Evolutionary conservation across 2,329 filamentous ascomycete genomes (phyloP), one percentile per base, ranked within the genome.

Genomic region (Fusarium fujikuroi): DNA sequence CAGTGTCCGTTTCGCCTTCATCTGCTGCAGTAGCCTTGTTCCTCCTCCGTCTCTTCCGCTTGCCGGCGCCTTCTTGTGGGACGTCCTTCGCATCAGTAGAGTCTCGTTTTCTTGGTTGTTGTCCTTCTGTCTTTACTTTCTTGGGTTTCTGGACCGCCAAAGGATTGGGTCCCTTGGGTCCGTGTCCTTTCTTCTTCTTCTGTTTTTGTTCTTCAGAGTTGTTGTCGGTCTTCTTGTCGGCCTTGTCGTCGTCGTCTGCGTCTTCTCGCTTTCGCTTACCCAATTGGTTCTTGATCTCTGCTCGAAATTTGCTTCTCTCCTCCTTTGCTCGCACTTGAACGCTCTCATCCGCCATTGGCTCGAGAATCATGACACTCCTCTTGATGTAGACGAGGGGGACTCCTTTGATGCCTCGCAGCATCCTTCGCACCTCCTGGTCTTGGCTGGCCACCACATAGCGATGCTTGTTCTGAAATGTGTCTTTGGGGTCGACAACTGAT

Each of bases 381-480:
- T 91, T 91, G 74, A 95, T 92, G 80, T 95, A 95, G 52, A 96
- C 89, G 69, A 95, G 81, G 25, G 93, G 93, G 54, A 94, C 92
- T 25, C 92, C 93, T 30, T 89, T 87, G 25, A 95, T 87, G n/a
- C 82, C 83, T 57, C 93, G 87, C 84, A 95, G 86, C 73, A 85
- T 84, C 52, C 87, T 85, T 73, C 93, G 85, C 50, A 93, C 86
- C 46, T 90, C 88, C 30, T 85, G 81, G 72, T 92, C 91, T 81
- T 95, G 93, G 70, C 89, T 92, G 14, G 93, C 93, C 25, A 95
- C 91, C 18, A 94, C 89, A 79, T 95, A 95, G 66, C 92, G 88
- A 79, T 95, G 90, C 83, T 94, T 94, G 81, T 96, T 96, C 65
- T 88, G 88, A 43, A 89, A 87, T 69, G 85, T 90, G 57, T 84